phyloP scores from a whole-genome alignment of 306 rosid species.

The Abrus pulchellus region DNA sequence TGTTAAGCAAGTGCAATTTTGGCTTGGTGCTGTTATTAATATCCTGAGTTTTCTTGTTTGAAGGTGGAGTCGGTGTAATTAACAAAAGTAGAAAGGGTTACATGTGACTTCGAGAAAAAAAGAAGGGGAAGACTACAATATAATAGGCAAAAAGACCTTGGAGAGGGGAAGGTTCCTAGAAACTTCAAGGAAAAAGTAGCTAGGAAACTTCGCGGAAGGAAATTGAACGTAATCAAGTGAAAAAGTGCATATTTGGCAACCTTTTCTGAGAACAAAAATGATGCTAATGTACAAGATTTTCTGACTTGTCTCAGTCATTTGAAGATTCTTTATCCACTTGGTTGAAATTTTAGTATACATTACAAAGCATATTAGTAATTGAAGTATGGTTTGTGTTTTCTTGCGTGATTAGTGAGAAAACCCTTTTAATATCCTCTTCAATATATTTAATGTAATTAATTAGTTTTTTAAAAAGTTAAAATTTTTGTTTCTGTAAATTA shows the following conservation, averaged over 20 bases:
- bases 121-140: neutral
- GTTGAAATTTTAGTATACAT: neutral
- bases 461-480: no score
- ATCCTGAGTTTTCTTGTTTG: neutral
- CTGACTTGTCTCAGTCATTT: neutral
- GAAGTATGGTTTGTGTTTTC: neutral
- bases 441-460: no score
- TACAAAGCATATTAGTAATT: neutral
- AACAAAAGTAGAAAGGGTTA: neutral
- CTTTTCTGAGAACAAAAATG: neutral
- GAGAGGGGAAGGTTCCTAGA: constrained; percentile 19
- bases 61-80: constrained; percentile 6
- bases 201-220: constrained; percentile 17
- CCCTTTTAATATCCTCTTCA: neutral
- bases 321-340: neutral
- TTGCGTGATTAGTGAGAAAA: neutral
- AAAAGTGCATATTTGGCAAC: no score
- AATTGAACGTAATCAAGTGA: no score
- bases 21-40: neutral
- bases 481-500: no score
- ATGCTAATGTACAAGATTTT: neutral
- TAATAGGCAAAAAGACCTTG: neutral
- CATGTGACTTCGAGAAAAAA: neutral
- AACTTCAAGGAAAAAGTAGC: neutral
- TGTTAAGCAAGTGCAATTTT: neutral